Percentiles rank a stretch among this genome's conserved stretches.
Evolutionary conservation across 768 basidiomycete species (phyloP).

Genomic region (Mycena belliarum): DNA sequence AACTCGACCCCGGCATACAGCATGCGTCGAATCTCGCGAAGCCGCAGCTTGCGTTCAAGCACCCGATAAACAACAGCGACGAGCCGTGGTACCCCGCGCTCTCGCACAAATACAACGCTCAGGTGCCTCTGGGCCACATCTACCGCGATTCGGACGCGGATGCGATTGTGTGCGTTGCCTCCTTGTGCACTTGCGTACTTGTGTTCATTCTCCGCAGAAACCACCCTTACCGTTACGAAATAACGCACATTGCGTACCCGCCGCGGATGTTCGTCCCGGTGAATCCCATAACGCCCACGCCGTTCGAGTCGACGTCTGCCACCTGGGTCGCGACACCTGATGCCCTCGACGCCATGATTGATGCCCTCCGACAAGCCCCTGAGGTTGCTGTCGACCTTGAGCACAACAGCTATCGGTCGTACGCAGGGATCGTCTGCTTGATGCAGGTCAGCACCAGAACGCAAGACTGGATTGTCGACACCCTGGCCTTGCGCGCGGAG

Average conservation of each 20-base stretch:
- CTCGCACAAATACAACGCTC: slow-evolving; percentile 77
- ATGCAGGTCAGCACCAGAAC: slow-evolving; percentile 89
- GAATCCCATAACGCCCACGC: slow-evolving; percentile 51
- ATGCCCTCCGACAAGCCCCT: slow-evolving; percentile 56
- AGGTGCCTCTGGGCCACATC: slow-evolving; percentile 76
- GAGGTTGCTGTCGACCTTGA: slow-evolving; percentile 96
- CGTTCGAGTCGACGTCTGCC: slow-evolving; percentile 69
- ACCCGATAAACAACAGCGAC: slow-evolving; percentile 57
- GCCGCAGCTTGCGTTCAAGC: slow-evolving; percentile 77
- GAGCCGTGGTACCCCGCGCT: slow-evolving; percentile 69
- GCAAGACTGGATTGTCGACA: slow-evolving; percentile 87
- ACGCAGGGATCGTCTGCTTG: slow-evolving; percentile 84
- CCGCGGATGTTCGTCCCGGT: slow-evolving; percentile 58
- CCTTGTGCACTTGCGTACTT: not conserved
- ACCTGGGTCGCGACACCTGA: slow-evolving; percentile 66
- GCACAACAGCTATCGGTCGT: slow-evolving; percentile 87
- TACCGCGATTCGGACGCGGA: slow-evolving; percentile 35
- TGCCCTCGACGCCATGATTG: slow-evolving; percentile 63
- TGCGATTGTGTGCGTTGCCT: slow-evolving; percentile 32
- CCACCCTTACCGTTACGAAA: slow-evolving; percentile 89
- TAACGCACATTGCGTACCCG: slow-evolving; percentile 72
- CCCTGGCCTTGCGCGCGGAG: slow-evolving; percentile 72
- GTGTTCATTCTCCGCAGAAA: slow-evolving; percentile 26
- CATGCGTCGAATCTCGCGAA: slow-evolving; percentile 78
- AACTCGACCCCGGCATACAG: slow-evolving; percentile 61